These are phyloP conservation scores for Gloeopeniophorella convolvens DNA, from an alignment of 768 basidiomycete species.

Conservation along the genomic window DNA sequence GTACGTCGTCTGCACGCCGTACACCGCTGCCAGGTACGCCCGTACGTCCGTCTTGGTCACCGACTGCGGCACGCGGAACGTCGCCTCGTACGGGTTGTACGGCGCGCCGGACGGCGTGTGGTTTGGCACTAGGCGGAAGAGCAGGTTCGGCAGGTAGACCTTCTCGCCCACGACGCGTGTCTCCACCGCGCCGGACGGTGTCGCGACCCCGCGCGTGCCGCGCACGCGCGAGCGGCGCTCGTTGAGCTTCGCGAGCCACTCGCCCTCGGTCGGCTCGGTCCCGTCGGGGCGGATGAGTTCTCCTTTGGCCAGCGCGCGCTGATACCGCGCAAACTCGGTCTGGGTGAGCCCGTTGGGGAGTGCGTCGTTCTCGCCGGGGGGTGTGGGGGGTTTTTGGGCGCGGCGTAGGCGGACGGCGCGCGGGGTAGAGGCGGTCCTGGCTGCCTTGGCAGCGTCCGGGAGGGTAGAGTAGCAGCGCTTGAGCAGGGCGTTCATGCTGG, in stretches of 20 bases:
- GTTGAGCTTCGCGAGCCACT: conserved; percentile 56
- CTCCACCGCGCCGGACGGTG: conserved; percentile 37
- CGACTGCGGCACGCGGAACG: conserved; percentile 84
- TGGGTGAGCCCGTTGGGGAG: conserved; percentile 55
- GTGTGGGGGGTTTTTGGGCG: conserved; percentile 38
- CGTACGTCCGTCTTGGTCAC: conserved; percentile 92
- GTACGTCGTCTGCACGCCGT: conserved; percentile 85
- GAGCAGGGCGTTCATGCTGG: conserved; percentile 31
- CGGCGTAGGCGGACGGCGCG: conserved; percentile 69
- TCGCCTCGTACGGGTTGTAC: conserved; percentile 94
- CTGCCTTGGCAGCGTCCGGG: conserved; percentile 35
- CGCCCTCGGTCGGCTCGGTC: conserved; percentile 37
- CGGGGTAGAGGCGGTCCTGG: conserved; percentile 65
- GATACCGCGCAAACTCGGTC: conserved; percentile 55
- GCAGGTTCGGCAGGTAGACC: conserved; percentile 84
- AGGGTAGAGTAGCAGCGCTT: conserved; percentile 38
- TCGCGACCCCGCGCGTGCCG: conserved; percentile 40
- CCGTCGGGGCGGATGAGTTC: conserved; percentile 34
- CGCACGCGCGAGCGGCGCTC: conserved; percentile 58
- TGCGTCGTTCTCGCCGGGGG: conserved; percentile 39
- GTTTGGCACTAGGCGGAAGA: conserved; percentile 81
- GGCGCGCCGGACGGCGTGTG: conserved; percentile 65
- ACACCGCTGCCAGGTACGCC: conserved; percentile 76
- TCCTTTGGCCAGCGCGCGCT: conserved; percentile 49
- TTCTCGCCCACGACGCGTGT: conserved; percentile 67